Evolutionary conservation across 352 stramenopile genomes (phyloP).

Genomic region (Peronospora farinosa): DNA sequence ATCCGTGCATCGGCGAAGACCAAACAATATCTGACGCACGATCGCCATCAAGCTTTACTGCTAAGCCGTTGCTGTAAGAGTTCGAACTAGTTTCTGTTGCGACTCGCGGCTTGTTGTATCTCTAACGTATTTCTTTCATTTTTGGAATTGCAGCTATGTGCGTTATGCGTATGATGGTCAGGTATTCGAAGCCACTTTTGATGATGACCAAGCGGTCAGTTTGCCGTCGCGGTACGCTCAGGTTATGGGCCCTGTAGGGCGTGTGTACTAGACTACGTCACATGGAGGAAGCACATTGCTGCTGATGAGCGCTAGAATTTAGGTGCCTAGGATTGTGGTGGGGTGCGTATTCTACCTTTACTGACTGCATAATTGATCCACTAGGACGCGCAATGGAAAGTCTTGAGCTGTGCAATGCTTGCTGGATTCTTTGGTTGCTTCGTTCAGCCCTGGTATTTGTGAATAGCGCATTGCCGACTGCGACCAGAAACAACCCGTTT

Average conservation of each 20-base stretch:
- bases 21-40: constrained; percentile 36
- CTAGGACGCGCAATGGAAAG: constrained; percentile 34
- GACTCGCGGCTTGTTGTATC: not conserved
- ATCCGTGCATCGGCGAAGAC: constrained; percentile 54
- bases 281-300: constrained; percentile 9
- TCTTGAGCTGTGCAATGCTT: constrained; percentile 12
- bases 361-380: constrained; percentile 45
- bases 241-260: constrained; percentile 56
- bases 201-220: constrained; percentile 60
- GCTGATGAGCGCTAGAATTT: constrained; percentile 9
- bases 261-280: constrained; percentile 44
- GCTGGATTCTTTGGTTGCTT: not conserved
- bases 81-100: not conserved
- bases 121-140: constrained; percentile 2
- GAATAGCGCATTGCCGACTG: constrained; percentile 43
- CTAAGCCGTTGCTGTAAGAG: constrained; percentile 58
- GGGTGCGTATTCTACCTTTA: constrained; percentile 23
- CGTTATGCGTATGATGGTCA: constrained; percentile 64
- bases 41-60: constrained; percentile 4
- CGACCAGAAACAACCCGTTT: constrained; percentile 50
- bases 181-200: constrained; percentile 80
- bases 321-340: constrained; percentile 13
- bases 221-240: constrained; percentile 70
- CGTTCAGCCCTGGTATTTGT: constrained; percentile 27
- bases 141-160: constrained; percentile 45